Evolutionary conservation across 169 alveolate species (phyloP).

Genomic region (Cryptosporidium sp.): DNA sequence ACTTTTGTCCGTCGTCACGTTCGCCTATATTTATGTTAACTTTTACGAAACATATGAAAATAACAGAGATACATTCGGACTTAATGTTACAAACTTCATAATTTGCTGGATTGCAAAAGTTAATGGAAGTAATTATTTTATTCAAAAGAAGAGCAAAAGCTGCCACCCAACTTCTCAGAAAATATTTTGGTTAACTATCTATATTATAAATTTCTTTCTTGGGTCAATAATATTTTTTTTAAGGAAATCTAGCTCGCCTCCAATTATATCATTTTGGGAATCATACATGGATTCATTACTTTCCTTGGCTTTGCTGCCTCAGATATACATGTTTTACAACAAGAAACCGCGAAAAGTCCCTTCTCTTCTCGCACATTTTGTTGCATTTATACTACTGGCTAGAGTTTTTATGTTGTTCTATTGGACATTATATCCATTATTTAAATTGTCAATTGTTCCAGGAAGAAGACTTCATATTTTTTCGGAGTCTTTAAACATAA

Average conservation of each 20-base stretch:
- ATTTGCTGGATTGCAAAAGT: neutral
- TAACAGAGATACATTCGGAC: conserved; percentile 79
- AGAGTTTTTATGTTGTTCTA: conserved; percentile 76
- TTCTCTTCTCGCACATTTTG: conserved; percentile 77
- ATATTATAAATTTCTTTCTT: conserved; percentile 20
- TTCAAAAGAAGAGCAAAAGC: neutral
- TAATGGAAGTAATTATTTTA: neutral
- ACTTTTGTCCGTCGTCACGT: conserved; percentile 67
- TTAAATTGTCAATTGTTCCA: conserved; percentile 63
- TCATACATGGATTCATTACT: conserved; percentile 79
- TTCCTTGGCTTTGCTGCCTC: conserved; percentile 81
- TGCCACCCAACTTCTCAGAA: conserved; percentile 27
- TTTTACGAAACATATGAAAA: conserved; percentile 75
- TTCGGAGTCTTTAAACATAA: conserved; percentile 78
- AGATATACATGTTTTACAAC: conserved; percentile 80
- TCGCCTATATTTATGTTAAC: conserved; percentile 50
- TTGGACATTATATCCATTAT: conserved; percentile 78
- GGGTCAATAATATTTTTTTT: conserved; percentile 45
- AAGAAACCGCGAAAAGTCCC: conserved; percentile 79
- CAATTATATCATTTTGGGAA: conserved; percentile 78
- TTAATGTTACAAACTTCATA: conserved; percentile 25
- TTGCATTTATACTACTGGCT: conserved; percentile 78
- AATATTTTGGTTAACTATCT: conserved; percentile 18
- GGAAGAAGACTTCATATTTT: conserved; percentile 79
- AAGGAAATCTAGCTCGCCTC: conserved; percentile 52